Evolutionary conservation across 1,284 basidiomycete genomes (phyloP).

Genomic region (Malassezia furfur): DNA sequence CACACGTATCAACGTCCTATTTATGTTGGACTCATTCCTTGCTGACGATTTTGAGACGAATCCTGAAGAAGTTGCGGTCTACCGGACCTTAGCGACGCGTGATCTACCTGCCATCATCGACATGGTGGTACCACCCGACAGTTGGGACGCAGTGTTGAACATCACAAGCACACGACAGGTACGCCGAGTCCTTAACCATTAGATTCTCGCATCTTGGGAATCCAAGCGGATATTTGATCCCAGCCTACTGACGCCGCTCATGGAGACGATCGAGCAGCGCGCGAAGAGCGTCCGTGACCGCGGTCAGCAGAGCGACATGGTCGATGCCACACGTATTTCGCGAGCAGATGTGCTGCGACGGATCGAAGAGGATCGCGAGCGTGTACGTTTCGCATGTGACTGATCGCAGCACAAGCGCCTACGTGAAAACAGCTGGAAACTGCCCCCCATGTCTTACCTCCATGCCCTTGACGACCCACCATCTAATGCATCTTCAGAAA

Average conservation of each 20-base stretch:
- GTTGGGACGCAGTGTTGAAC: slow-evolving; percentile 25
- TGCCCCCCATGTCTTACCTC: slow-evolving; percentile 55
- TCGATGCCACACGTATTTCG: background rate
- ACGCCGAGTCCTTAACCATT: background rate
- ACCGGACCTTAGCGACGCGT: slow-evolving; percentile 11
- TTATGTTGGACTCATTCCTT: slow-evolving; percentile 72
- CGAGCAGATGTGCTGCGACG: slow-evolving; percentile 64
- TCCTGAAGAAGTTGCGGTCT: slow-evolving; percentile 13
- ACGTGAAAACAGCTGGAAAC: slow-evolving; percentile 77
- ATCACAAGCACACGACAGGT: slow-evolving; percentile 17
- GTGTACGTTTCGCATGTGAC: background rate
- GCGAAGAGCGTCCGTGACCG: slow-evolving; percentile 18
- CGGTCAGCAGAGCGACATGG: slow-evolving; percentile 52
- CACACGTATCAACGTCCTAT: slow-evolving; percentile 79
- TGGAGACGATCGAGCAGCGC: slow-evolving; percentile 4
- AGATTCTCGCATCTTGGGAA: slow-evolving; percentile 23
- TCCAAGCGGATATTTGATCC: slow-evolving; percentile 13
- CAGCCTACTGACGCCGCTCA: slow-evolving; percentile 2
- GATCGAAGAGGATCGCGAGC: slow-evolving; percentile 56
- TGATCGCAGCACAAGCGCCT: slow-evolving; percentile 67
- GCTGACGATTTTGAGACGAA: slow-evolving; percentile 15
- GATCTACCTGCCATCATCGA: slow-evolving; percentile 19
- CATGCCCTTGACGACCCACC: slow-evolving; percentile 5
- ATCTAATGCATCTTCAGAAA: background rate
- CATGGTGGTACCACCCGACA: slow-evolving; percentile 21